Evolutionary conservation across 345 rosid genomes (phyloP), one percentile per base, ranked within the genome.

Genomic region (Eucalyptus rudis): DNA sequence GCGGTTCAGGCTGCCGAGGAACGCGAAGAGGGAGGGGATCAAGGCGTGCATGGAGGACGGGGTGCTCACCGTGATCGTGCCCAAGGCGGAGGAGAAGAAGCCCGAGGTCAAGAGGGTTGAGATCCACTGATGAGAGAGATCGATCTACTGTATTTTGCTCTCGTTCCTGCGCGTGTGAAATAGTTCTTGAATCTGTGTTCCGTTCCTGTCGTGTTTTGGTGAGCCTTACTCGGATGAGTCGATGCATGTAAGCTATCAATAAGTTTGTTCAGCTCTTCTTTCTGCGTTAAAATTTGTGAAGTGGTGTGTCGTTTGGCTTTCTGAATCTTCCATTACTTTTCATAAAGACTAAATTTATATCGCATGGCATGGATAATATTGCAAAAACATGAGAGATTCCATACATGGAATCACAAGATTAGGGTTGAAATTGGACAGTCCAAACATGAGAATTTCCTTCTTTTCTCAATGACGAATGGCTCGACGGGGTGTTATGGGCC

Each of bases 1-100:
- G 90, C 86, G 93, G 90, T 92, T 90, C 71, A 87, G 93, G 92
- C 76, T 91, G 87, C 92, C 92, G 7, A 86, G 91, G 87, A 91
- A 90, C 54, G 92, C 83, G 8, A 88, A 84, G 90, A 71, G 86
- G 89, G 93, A 92, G 47, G 87, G 87, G 76, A 56, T 90, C 6
- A 92, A 91, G 79, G 92, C 93, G 15, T 49, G 29, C 25, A 89
- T 89, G 92, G 92, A 91, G 86, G 86, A 89, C 7, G 92, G 93
- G 33, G 91, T 92, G 43, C 90, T 92, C 68, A 87, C 88, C 52
- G 87, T 92, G 5, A 13, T 29, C 52, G 91, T 91, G 62, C 92
- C 92, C 7, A 91, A 92, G 89, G 90, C 68, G 59, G 86, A 89
- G 83, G 89, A 79, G 64, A 89, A 88, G 90, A 89, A 58, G 83